Evolutionary conservation across 768 basidiomycete species (phyloP), one percentile per base, ranked within the genome.

Genomic region (Lanmaoa rubissima): DNA sequence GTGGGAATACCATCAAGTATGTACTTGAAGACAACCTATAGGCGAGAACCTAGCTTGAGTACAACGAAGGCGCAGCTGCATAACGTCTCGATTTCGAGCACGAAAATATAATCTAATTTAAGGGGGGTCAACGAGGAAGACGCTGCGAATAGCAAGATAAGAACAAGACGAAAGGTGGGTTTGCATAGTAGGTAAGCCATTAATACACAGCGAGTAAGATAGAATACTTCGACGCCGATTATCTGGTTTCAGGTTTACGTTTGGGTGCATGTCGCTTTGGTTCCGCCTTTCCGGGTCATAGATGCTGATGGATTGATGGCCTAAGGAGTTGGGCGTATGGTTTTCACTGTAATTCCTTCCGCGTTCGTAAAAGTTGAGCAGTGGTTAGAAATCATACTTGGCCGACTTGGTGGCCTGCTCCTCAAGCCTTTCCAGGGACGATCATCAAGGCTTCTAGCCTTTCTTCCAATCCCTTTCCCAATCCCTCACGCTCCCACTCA

Each of bases 401-500:
- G 35, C 31, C 13, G 17, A 4, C 21, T 34, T 4, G 36, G 14
- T n/a, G 40, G 35, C 50, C 44, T 16, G 43, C 1, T 38, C 45
- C 31, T 71, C 56, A 74, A 24, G 55, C 71, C 21, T 32, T 62
- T 6, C 63, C 65, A 28, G 69, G 69, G 35, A 67, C 50, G 21
- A 65, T 64, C 74, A 79, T 78, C 60, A 83, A 66, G 32, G 76
- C 78, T 64, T 94, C 92, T 51, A 95, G 69, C 54, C 92, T 75
- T 75, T 94, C 92, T 71, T 90, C 93, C 48, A 95, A 70, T 0
- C 93, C 92, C 57, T 75, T 81, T 0, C 93, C 92, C 26, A 95
- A 69, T 0, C 92, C 92, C 62, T 92, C 89, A 2, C 92, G 75
- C 60, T 91, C 88, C 92, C 91, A 95, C 72, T 94, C 93, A 0